These are phyloP conservation scores for Candida chauliodis DNA, from an alignment of 805 yeast species.

Conservation along the genomic window DNA sequence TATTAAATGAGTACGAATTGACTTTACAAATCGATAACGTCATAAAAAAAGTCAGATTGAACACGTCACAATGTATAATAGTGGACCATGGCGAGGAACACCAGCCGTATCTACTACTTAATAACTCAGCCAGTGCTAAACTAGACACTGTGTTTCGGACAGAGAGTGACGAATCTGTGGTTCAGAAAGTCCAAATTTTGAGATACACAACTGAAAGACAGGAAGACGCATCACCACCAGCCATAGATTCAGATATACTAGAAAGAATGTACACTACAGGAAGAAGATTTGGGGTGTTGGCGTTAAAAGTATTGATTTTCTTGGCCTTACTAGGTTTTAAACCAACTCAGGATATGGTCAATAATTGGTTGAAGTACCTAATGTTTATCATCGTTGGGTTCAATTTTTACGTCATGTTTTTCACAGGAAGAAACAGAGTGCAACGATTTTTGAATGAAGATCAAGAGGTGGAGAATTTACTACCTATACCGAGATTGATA, in stretches of 20 bases:
- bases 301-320: slow-evolving; percentile 6
- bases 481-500: slow-evolving; percentile 2
- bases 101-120: slow-evolving; percentile 37
- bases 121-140: slow-evolving; percentile 31
- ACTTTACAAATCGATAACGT: slow-evolving; percentile 14
- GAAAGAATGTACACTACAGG: slow-evolving; percentile 5
- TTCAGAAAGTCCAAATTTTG: slow-evolving; percentile 25
- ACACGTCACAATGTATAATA: slow-evolving; percentile 41
- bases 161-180: slow-evolving; percentile 13
- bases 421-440: slow-evolving; percentile 9
- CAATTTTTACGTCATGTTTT: slow-evolving; percentile 7
- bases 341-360: slow-evolving; percentile 6
- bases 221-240: too few relatives aligned
- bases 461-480: not conserved
- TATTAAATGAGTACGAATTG: slow-evolving; percentile 25
- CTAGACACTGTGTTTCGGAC: slow-evolving; percentile 16
- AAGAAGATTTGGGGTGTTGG: slow-evolving; percentile 6
- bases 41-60: slow-evolving; percentile 18
- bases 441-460: slow-evolving; percentile 5
- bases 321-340: slow-evolving; percentile 7
- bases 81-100: slow-evolving; percentile 27
- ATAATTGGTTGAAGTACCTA: slow-evolving; percentile 7
- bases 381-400: slow-evolving; percentile 1
- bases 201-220: slow-evolving; percentile 10
- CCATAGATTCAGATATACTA: slow-evolving; percentile 3